Percentiles rank a stretch among this genome's conserved stretches.
These are phyloP conservation scores for Imleria badia DNA, from an alignment of 768 basidiomycete genomes.

Conservation along the genomic window DNA sequence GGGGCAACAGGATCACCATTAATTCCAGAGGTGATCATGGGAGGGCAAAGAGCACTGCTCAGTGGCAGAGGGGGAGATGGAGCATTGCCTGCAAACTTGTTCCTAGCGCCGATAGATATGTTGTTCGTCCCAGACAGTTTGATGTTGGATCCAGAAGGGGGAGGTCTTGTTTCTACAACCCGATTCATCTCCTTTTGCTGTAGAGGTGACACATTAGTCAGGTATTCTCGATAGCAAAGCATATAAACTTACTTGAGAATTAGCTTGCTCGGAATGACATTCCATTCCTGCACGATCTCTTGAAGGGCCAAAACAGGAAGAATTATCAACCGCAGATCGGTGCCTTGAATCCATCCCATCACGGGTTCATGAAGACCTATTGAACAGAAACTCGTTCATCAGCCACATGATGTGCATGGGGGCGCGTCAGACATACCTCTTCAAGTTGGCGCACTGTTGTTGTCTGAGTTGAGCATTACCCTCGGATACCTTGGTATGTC, in stretches of 20 bases:
- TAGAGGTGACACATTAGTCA: neutral
- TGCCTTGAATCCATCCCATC: slow-evolving; percentile 19
- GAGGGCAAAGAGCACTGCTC: neutral
- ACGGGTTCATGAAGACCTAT: slow-evolving; percentile 19
- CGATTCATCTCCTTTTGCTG: slow-evolving; percentile 22
- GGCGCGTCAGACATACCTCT: slow-evolving; percentile 10
- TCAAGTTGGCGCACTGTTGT: slow-evolving; percentile 11
- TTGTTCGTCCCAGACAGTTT: slow-evolving; percentile 35
- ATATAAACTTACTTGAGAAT: slow-evolving; percentile 18
- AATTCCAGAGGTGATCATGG: slow-evolving; percentile 7
- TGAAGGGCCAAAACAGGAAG: slow-evolving; percentile 14
- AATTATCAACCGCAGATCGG: slow-evolving; percentile 14
- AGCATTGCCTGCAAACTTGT: slow-evolving; percentile 21
- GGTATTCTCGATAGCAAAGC: neutral
- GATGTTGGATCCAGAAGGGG: slow-evolving; percentile 16
- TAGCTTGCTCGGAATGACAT: slow-evolving; percentile 18
- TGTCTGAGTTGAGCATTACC: slow-evolving; percentile 34
- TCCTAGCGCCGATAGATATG: slow-evolving; percentile 30
- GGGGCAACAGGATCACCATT: slow-evolving; percentile 22
- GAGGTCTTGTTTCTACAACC: slow-evolving; percentile 12
- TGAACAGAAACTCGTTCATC: neutral
- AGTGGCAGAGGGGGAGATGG: neutral
- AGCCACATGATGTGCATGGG: neutral
- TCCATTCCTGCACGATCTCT: slow-evolving; percentile 23
- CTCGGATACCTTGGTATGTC: slow-evolving; percentile 36